These are phyloP conservation scores for Aspergillus neoniger DNA, from an alignment of 2,329 filamentous ascomycete species.

Conservation along the genomic window DNA sequence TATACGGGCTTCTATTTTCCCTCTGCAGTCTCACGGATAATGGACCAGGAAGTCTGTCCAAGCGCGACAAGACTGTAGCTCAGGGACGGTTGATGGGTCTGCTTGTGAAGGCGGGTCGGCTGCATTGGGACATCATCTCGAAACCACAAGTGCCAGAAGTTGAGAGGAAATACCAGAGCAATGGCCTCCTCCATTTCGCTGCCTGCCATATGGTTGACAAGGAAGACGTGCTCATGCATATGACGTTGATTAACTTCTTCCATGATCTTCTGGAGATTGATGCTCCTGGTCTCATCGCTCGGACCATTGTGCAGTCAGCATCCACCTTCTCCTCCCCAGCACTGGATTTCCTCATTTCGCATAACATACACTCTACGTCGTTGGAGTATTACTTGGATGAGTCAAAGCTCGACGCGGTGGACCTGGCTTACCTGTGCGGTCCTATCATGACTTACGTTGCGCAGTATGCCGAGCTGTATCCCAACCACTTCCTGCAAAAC, in stretches of 20 bases:
- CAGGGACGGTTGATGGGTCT: constrained; percentile 63
- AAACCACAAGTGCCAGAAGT: constrained; percentile 55
- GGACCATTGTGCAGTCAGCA: constrained; percentile 33
- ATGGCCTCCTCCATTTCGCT: constrained; percentile 57
- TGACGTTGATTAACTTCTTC: constrained; percentile 61
- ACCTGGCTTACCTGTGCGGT: constrained; percentile 56
- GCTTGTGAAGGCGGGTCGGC: constrained; percentile 53
- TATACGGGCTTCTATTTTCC: constrained; percentile 60
- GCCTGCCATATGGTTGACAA: constrained; percentile 58
- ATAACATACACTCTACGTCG: constrained; percentile 54
- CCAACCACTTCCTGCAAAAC: constrained; percentile 55
- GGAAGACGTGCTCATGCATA: constrained; percentile 62
- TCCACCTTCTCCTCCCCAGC: constrained; percentile 44
- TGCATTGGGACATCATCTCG: constrained; percentile 59
- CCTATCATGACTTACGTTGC: constrained; percentile 60
- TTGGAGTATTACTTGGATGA: constrained; percentile 56
- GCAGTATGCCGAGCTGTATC: constrained; percentile 57
- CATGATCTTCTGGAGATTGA: constrained; percentile 53
- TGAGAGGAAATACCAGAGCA: constrained; percentile 47
- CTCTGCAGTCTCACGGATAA: constrained; percentile 51
- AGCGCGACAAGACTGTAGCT: constrained; percentile 58
- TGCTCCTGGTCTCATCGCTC: constrained; percentile 37
- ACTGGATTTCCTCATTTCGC: constrained; percentile 55
- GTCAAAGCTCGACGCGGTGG: constrained; percentile 51
- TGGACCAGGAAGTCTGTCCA: constrained; percentile 45